Evolutionary conservation across 2,329 filamentous ascomycete genomes (phyloP).

Genomic region (Stemphylium lycopersici): DNA sequence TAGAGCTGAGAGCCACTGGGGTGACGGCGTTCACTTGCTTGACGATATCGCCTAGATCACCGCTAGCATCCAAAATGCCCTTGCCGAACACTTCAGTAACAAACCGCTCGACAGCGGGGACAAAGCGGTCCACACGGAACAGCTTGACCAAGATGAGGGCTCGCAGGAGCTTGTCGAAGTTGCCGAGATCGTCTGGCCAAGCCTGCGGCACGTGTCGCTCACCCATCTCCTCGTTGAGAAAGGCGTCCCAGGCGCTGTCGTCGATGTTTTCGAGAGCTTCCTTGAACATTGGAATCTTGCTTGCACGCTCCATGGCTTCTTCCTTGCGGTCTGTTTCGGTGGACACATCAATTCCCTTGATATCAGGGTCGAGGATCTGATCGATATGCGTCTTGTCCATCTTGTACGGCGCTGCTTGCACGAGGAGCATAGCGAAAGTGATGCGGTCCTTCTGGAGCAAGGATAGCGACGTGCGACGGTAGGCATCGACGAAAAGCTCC

Average conservation of each 20-base stretch:
- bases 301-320: constrained; percentile 71
- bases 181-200: constrained; percentile 69
- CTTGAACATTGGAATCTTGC: constrained; percentile 75
- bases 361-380: constrained; percentile 76
- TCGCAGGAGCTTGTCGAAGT: constrained; percentile 76
- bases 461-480: constrained; percentile 90
- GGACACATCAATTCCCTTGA: constrained; percentile 80
- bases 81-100: constrained; percentile 83
- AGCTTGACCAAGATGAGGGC: constrained; percentile 92
- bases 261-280: constrained; percentile 69
- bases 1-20: constrained; percentile 91
- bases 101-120: constrained; percentile 91
- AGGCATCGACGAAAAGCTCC: constrained; percentile 88
- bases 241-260: constrained; percentile 74
- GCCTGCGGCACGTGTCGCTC: constrained; percentile 81
- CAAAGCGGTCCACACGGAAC: constrained; percentile 93
- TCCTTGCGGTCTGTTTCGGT: constrained; percentile 68
- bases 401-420: constrained; percentile 92
- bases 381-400: constrained; percentile 94
- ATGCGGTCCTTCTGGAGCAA: constrained; percentile 93
- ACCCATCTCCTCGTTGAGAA: constrained; percentile 83
- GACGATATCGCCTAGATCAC: constrained; percentile 85
- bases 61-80: constrained; percentile 79
- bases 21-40: constrained; percentile 81
- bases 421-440: constrained; percentile 91